A percentile compares a stretch with the other conserved stretches of the same genome.
Evolutionary conservation across 2,329 filamentous ascomycete genomes (phyloP).

Genomic region (Fusarium sp.): DNA sequence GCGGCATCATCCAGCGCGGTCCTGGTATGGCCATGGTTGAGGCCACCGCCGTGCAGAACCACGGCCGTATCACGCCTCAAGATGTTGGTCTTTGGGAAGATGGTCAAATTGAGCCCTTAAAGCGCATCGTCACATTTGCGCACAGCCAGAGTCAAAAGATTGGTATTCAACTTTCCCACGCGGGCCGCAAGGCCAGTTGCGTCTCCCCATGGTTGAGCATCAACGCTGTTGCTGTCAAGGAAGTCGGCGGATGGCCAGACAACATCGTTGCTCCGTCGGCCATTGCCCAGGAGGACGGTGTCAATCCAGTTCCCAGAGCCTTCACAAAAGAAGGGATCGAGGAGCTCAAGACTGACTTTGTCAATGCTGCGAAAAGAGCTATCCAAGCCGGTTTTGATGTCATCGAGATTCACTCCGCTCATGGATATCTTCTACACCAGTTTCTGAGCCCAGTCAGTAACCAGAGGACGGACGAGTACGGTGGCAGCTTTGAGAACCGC

Average conservation of each 20-base stretch:
- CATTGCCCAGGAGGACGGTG: conserved; percentile 65
- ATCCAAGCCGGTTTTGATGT: conserved; percentile 78
- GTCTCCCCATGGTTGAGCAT: conserved; percentile 70
- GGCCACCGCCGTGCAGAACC: conserved; percentile 77
- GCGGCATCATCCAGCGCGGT: conserved; percentile 79
- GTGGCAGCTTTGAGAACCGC: conserved; percentile 77
- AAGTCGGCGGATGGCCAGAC: conserved; percentile 65
- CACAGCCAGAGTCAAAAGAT: conserved; percentile 82
- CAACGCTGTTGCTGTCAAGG: conserved; percentile 64
- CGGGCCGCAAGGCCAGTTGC: conserved; percentile 74
- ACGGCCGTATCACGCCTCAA: conserved; percentile 85
- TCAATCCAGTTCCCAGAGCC: conserved; percentile 70
- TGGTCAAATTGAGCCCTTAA: conserved; percentile 78
- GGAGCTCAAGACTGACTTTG: conserved; percentile 70
- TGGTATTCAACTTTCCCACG: conserved; percentile 84
- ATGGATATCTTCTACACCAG: conserved; percentile 74
- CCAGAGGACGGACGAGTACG: conserved; percentile 73
- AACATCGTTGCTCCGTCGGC: conserved; percentile 63
- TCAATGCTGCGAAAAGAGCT: conserved; percentile 66
- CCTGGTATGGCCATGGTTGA: conserved; percentile 80
- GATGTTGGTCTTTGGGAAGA: conserved; percentile 86
- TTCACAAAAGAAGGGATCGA: conserved; percentile 77
- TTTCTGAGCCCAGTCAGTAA: conserved; percentile 72
- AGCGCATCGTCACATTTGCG: conserved; percentile 77
- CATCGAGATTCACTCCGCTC: conserved; percentile 74